phyloP scores from a whole-genome alignment of 768 basidiomycete genomes.

The Termitomyces sp. region DNA sequence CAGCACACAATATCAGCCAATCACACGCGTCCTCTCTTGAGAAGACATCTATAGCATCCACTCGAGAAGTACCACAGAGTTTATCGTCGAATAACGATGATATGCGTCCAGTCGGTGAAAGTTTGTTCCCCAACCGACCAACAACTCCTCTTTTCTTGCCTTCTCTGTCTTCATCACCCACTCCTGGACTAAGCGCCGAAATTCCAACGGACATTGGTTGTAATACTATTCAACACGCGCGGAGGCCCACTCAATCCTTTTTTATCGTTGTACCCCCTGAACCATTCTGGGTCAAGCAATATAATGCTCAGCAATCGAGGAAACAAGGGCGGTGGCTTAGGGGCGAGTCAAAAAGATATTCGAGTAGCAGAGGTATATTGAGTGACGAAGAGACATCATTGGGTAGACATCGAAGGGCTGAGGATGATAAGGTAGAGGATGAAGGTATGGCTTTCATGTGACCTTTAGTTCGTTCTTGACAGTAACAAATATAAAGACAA shows the following conservation, averaged over 20 bases:
- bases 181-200: neutral
- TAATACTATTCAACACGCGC: neutral
- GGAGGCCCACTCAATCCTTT: neutral
- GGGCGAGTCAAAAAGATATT: neutral
- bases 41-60: neutral
- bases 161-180: slow-evolving; percentile 34
- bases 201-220: neutral
- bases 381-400: neutral
- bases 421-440: slow-evolving; percentile 8
- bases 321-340: neutral
- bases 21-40: neutral
- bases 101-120: neutral
- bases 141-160: slow-evolving; percentile 45
- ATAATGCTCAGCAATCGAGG: slow-evolving; percentile 6
- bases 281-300: slow-evolving; percentile 22
- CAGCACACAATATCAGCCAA: neutral
- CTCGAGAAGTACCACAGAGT: neutral
- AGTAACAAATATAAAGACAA: slow-evolving; percentile 13
- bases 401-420: neutral
- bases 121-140: slow-evolving; percentile 5
- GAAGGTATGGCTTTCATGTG: slow-evolving; percentile 18
- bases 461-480: slow-evolving; percentile 8
- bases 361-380: neutral
- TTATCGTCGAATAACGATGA: neutral
- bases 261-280: slow-evolving; percentile 29